A percentile compares a stretch with the other conserved stretches of the same genome.
These are phyloP conservation scores for Phytophthora sp. DNA, from an alignment of 352 stramenopile genomes.

Conservation along the genomic window DNA sequence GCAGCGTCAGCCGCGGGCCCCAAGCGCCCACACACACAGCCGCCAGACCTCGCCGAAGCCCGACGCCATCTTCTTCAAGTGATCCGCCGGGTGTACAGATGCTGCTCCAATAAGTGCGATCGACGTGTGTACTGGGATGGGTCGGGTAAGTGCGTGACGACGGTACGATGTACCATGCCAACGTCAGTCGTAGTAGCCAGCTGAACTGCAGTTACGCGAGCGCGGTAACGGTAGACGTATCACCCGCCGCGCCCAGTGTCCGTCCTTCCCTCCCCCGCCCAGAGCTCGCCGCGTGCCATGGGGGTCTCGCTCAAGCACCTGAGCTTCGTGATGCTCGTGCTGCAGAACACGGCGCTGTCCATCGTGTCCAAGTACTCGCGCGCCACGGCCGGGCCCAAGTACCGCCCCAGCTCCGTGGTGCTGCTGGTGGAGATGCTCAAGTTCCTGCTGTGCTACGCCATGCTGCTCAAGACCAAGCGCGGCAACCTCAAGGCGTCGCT, in stretches of 20 bases:
- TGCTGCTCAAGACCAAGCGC: constrained; percentile 73
- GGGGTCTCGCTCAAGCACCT: constrained; percentile 75
- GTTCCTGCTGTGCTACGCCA: constrained; percentile 79
- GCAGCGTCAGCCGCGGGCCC: neutral
- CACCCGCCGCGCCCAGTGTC: constrained; percentile 1
- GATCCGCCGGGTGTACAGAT: too few species aligned
- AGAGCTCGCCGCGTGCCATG: neutral
- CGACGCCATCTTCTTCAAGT: constrained; percentile 48
- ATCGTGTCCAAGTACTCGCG: constrained; percentile 91
- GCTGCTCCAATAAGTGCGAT: too few species aligned
- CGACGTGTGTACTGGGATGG: too few species aligned
- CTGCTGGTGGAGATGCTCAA: constrained; percentile 86
- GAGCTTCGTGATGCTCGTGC: constrained; percentile 86
- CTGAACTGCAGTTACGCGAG: neutral
- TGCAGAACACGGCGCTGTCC: constrained; percentile 87
- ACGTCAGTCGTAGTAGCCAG: constrained; percentile 10
- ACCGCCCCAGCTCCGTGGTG: constrained; percentile 80
- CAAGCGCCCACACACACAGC: neutral
- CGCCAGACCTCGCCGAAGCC: constrained; percentile 73
- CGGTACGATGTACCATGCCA: neutral
- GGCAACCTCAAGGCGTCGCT: constrained; percentile 60
- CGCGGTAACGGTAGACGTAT: constrained; percentile 17
- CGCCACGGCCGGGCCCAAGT: constrained; percentile 71
- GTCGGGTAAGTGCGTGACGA: too few species aligned
- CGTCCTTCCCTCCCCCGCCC: constrained; percentile 8